Base-by-base conservation (phyloP, 2,329 filamentous ascomycete species). In the Aureobasidium namibiae region DNA sequence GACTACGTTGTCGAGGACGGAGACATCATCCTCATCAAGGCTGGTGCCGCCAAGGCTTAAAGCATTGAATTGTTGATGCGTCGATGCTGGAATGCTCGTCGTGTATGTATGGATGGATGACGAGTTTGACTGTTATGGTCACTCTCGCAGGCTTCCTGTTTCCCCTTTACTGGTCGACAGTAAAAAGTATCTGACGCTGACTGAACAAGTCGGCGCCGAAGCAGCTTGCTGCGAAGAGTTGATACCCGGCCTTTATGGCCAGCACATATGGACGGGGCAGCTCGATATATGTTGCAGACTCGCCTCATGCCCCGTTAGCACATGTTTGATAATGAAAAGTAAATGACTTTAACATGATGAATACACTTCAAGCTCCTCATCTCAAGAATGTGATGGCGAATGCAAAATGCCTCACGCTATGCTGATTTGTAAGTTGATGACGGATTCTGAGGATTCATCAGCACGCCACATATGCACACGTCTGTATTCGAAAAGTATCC, bases 1-100 rank as follows among this genome's bases (percentile, higher is more conserved):
- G 92, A 97, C 54, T 97, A 99, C 73, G 83, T 92, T 6, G 85
- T 94, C 11, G 85, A 92, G 72, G 90, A 95, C 70, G 90, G 89
- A 52, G 90, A 87, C 70, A 83, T 87, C 67, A 73, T 96, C 66
- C 83, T 96, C 68, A 91, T 96, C 82, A 96, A 96, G 82, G 88
- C 88, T 33, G 89, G 88, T 76, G 88, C 88, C 56, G 88, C 88
- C 66, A 92, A 92, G 81, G 64, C 66, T 56, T 72, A n/a, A 65
- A 66, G 61, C 56, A 59, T 16, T 11, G 14, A 34, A 9, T 44
- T 16, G 10, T 31, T 21, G 29, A 29, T 21, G 38, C 16, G 13
- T 42, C 16, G 33, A 23, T 16, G 18, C 31, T 52, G 10, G 9
- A 6, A 39, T 26, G 23, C 45, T 48, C 45, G 21, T n/a, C 34